Base-by-base conservation (phyloP, 176 grass and related monocot genomes). In the Rhipidocladum racemiflorum region DNA sequence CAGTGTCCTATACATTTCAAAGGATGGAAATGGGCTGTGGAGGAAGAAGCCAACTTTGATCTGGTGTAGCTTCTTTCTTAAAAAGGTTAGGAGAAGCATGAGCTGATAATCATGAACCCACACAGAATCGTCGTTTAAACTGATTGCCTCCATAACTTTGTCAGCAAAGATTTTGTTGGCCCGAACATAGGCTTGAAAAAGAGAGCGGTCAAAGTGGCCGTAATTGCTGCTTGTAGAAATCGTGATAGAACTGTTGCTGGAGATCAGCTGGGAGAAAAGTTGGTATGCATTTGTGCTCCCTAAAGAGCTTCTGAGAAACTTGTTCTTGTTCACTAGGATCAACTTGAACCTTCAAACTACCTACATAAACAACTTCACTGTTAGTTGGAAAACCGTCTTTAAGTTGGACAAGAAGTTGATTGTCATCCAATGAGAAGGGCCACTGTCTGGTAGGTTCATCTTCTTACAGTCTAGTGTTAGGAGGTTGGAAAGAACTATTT, bases 101-200 rank as follows among this genome's bases (percentile, higher is more conserved):
- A 97, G 91, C 75, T 92, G 91, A 76, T 97, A 97, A 82, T 97
- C 94, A 87, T 97, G 94, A 65, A 97, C 78, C 94, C 94, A 97
- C 14, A 97, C 88, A 77, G 81, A 93, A 57, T 97, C 94, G 69
- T 91, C 83, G 83, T 93, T 88, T 8, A 86, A 91, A 82, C 89
- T 97, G 84, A 97, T 77, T 55, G 75, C 91, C 86, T 97, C 94
- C 68, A 97, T 79, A 78, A 93, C 70, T 63, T 91, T 97, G 70
- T 97, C 94, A 15, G 88, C 60, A 83, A 97, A 97, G 42, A 85
- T 87, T 85, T 89, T 97, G 86, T 93, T 97, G 35, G 88, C 91
- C 2, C 81, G 65, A 4, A 93, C 80, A 43, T 97, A 97, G 49
- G 91, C 86, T 84, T 92, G 91, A 85, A 97, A 97, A 43, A 91